Percentiles rank a stretch among this genome's conserved stretches.
These are phyloP conservation scores for Monilinia fructicola DNA, from an alignment of 2,329 filamentous ascomycete species.

Conservation along the genomic window DNA sequence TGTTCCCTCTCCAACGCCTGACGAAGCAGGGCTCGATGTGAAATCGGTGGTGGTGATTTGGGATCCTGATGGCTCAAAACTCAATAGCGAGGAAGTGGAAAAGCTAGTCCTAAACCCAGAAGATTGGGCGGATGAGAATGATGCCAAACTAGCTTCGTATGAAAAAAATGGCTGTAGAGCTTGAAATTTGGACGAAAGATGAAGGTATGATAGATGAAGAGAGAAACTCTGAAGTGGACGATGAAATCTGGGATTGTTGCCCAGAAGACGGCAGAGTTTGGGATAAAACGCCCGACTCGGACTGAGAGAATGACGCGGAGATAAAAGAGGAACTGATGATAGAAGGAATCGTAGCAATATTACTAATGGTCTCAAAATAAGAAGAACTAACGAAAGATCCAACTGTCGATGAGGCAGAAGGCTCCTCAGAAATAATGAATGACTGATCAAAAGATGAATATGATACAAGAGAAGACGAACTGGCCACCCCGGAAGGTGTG, in stretches of 20 bases:
- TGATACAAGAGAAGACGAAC: constrained; percentile 13
- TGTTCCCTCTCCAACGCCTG: background rate
- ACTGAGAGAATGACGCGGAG: background rate
- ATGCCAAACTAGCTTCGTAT: constrained; percentile 3
- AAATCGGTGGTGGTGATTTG: background rate
- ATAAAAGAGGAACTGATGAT: background rate
- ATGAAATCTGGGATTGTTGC: background rate
- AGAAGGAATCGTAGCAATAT: background rate
- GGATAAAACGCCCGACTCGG: background rate
- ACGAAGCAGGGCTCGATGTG: background rate
- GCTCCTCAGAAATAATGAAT: background rate
- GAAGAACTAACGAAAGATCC: background rate
- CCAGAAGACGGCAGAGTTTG: background rate
- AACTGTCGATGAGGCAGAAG: background rate
- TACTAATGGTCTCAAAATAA: background rate
- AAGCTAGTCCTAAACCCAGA: constrained; percentile 3
- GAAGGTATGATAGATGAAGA: background rate
- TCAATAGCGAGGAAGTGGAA: background rate
- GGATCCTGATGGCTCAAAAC: background rate
- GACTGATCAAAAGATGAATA: constrained; percentile 5
- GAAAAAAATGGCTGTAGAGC: background rate
- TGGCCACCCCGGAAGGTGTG: constrained; percentile 3
- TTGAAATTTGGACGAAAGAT: background rate
- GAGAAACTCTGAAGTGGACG: background rate
- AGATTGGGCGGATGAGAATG: constrained; percentile 6